Evolutionary conservation across 1,284 basidiomycete genomes (phyloP), one percentile per base, ranked within the genome.

Genomic region (Microbotryum scabiosae): DNA sequence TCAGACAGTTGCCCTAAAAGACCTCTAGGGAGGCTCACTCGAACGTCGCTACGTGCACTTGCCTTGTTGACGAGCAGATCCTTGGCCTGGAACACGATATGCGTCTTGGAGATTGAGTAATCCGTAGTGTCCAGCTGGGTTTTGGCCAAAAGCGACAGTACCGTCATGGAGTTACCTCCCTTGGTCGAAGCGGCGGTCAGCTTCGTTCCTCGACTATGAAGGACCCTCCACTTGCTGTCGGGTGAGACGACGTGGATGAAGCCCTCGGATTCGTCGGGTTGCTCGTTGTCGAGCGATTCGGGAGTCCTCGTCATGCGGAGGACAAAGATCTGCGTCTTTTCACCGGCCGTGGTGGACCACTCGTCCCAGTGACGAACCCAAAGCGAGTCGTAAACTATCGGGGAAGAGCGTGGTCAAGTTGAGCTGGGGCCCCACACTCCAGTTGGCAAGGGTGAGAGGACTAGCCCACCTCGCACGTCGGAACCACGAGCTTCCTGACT

Each of bases 281-380:
- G 75, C 54, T 76, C 73, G 50, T 47, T 45, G 44, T 47, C 36
- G 41, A 57, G 48, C 20, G 55, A 51, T 10, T 50, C 44, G 9
- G 46, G 46, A 45, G 47, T 60, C 18, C 30, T 26, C n/a, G 58
- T 44, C 16, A 59, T 32, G 10, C 32, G 45, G 41, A 59, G 82
- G 41, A 82, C 81, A 73, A 90, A 89, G 58, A 90, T 75, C 47
- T 74, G 73, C 50, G 84, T 82, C 26, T 82, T 76, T 58, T 80
- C 81, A 72, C 89, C 91, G 10, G 84, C 82, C 46, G 81, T 68
- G 3, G 62, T 48, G 9, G 18, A 78, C 89, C 90, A 94, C 5
- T 82, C 85, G 75, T 93, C 90, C 91, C 91, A 96, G 68, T 94
- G 90, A 26, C 90, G 80, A 47, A 84, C 84, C 71, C 82, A 89